Evolutionary conservation across 2,329 filamentous ascomycete genomes (phyloP).

Genomic region (Cladophialophora chaetospira): DNA sequence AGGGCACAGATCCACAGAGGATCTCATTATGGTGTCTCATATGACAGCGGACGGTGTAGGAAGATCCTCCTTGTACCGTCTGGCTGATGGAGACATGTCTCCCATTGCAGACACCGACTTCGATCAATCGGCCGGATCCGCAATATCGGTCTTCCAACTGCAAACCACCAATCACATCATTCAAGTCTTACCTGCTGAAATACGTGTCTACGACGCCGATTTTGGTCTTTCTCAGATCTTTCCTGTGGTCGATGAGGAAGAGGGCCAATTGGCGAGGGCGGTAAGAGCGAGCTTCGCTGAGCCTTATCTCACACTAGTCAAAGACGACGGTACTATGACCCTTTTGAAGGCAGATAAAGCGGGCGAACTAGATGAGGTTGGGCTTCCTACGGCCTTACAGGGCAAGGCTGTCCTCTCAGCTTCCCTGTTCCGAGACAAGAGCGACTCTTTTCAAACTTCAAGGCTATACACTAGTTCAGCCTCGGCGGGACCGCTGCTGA

Average conservation of each 20-base stretch:
- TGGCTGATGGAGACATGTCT: slow-evolving; percentile 73
- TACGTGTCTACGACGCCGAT: slow-evolving; percentile 88
- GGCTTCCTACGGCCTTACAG: slow-evolving; percentile 61
- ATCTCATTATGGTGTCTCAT: slow-evolving; percentile 82
- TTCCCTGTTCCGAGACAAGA: slow-evolving; percentile 74
- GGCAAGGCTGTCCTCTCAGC: slow-evolving; percentile 77
- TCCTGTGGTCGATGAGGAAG: slow-evolving; percentile 89
- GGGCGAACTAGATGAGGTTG: slow-evolving; percentile 82
- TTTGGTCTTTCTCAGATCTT: slow-evolving; percentile 88
- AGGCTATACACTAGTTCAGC: slow-evolving; percentile 37
- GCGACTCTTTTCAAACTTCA: slow-evolving; percentile 59
- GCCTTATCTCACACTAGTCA: slow-evolving; percentile 78
- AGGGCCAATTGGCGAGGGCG: slow-evolving; percentile 72
- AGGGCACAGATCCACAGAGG: slow-evolving; percentile 59
- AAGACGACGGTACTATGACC: slow-evolving; percentile 79
- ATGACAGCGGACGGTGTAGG: slow-evolving; percentile 66
- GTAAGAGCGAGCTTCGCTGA: slow-evolving; percentile 82
- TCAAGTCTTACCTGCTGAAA: slow-evolving; percentile 82
- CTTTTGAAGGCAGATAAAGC: slow-evolving; percentile 77
- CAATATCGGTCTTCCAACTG: slow-evolving; percentile 81
- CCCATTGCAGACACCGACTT: slow-evolving; percentile 83
- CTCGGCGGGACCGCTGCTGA: slow-evolving; percentile 57
- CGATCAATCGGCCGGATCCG: slow-evolving; percentile 83
- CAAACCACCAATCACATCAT: slow-evolving; percentile 79
- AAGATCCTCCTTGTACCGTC: slow-evolving; percentile 74